A percentile compares a stretch with the other conserved stretches of the same genome.
Evolutionary conservation across 805 yeast genomes (phyloP).

Genomic region (Saturnispora quitensis): DNA sequence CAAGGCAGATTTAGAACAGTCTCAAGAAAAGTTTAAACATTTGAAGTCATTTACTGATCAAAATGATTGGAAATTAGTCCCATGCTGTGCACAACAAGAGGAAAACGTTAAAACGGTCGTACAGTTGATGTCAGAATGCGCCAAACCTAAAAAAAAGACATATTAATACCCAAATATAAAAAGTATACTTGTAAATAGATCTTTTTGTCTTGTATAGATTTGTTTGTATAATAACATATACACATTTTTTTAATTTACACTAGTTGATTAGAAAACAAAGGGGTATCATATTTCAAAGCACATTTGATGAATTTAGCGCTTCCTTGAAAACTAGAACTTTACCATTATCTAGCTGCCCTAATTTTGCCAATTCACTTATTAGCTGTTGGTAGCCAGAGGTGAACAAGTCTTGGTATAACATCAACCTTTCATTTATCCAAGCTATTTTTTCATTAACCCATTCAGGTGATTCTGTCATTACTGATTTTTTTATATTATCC

Average conservation of each 20-base stretch:
- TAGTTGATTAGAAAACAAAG: not conserved
- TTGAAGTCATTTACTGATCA: slow-evolving; percentile 38
- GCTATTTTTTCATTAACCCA: slow-evolving; percentile 3
- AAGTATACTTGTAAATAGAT: not conserved
- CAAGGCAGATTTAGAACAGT: slow-evolving; percentile 73
- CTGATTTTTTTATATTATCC: slow-evolving; percentile 1
- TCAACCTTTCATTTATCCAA: not conserved
- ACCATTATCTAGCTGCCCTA: slow-evolving; percentile 6
- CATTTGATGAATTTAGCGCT: not conserved
- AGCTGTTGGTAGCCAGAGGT: not conserved
- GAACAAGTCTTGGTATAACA: not conserved
- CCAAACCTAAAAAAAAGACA: slow-evolving; percentile 22
- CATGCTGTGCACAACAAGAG: slow-evolving; percentile 70
- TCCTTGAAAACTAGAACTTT: slow-evolving; percentile 3
- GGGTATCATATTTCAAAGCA: not conserved
- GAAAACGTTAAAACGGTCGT: slow-evolving; percentile 69
- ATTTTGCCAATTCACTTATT: not conserved
- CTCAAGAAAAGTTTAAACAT: slow-evolving; percentile 37
- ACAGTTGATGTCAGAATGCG: slow-evolving; percentile 58
- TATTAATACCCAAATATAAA: not conserved
- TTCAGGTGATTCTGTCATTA: not conserved
- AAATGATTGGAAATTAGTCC: slow-evolving; percentile 60
- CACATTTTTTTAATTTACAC: not conserved
- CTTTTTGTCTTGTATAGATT: not conserved
- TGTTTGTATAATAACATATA: not conserved